Percentiles rank a stretch among this genome's conserved stretches.
Conservation (phyloP, 1,284 basidiomycete genomes). For the Puccinia triticina region DNA sequence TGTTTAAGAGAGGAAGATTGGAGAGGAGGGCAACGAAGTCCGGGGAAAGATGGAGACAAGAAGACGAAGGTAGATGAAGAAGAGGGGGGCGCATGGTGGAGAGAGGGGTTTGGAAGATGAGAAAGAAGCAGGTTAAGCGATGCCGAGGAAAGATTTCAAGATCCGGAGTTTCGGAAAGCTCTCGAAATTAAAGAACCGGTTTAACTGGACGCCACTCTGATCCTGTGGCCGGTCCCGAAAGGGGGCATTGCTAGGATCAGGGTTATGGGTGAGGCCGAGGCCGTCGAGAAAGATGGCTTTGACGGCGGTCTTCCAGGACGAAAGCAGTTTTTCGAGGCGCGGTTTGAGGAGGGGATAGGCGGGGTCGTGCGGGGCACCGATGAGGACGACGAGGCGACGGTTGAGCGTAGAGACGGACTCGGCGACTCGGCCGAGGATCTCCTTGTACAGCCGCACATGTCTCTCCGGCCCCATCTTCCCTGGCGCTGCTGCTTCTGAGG, state of each 20-base stretch:
- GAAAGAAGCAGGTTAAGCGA: neutral
- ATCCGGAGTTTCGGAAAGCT: slow-evolving; percentile 22
- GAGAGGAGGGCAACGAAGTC: no score
- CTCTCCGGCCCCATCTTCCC: neutral
- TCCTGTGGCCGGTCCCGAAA: no score
- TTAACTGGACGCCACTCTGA: neutral
- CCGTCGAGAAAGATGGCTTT: neutral
- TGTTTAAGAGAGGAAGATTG: no score
- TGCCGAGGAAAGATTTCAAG: slow-evolving; percentile 26
- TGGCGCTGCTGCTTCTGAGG: neutral
- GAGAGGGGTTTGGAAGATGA: neutral
- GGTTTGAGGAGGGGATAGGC: neutral
- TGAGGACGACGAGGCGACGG: neutral
- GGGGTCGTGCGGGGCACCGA: neutral
- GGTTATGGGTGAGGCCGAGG: neutral
- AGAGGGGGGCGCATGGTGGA: no score
- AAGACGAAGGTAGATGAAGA: no score
- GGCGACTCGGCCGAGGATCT: neutral
- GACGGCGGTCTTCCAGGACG: neutral
- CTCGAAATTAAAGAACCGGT: slow-evolving; percentile 8
- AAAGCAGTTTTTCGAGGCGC: neutral
- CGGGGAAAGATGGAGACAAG: no score
- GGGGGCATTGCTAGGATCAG: neutral
- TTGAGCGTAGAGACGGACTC: slow-evolving; percentile 20
- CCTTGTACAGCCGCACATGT: slow-evolving; percentile 15